A percentile compares a stretch with the other conserved stretches of the same genome.
Evolutionary conservation across 805 yeast genomes (phyloP).

Genomic region (Pichia manshurica): DNA sequence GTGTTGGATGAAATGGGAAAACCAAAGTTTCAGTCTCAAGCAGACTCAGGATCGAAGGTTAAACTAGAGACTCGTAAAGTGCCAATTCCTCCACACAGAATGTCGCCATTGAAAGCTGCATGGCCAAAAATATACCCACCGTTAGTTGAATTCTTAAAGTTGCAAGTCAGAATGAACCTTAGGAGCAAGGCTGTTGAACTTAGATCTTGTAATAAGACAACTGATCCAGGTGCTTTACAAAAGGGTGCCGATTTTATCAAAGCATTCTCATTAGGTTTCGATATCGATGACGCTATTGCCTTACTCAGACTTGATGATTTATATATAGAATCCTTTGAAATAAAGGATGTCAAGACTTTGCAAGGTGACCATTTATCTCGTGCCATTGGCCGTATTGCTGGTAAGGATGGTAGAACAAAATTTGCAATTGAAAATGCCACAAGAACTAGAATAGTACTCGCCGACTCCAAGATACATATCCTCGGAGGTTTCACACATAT

Average conservation of each 20-base stretch:
- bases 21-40: slow-evolving; percentile 75
- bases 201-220: slow-evolving; percentile 75
- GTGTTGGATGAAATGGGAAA: slow-evolving; percentile 83
- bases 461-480: slow-evolving; percentile 94
- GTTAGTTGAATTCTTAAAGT: slow-evolving; percentile 85
- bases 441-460: slow-evolving; percentile 94
- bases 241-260: slow-evolving; percentile 96
- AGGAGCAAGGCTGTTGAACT: slow-evolving; percentile 83
- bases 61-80: slow-evolving; percentile 84
- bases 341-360: slow-evolving; percentile 93
- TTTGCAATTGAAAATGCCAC: slow-evolving; percentile 98
- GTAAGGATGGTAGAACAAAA: slow-evolving; percentile 98
- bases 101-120: slow-evolving; percentile 82
- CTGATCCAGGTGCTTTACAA: slow-evolving; percentile 91
- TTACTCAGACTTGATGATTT: slow-evolving; percentile 89
- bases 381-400: slow-evolving; percentile 99
- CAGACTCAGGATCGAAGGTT: slow-evolving; percentile 55
- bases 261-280: slow-evolving; percentile 95
- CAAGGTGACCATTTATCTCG: slow-evolving; percentile 95
- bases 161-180: slow-evolving; percentile 94
- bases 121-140: slow-evolving; percentile 98
- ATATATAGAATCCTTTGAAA: slow-evolving; percentile 93
- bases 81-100: slow-evolving; percentile 94
- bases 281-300: slow-evolving; percentile 95
- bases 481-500: slow-evolving; percentile 96